Evolutionary conservation across 352 stramenopile genomes (phyloP).

Genomic region (Peronospora belbahrii): DNA sequence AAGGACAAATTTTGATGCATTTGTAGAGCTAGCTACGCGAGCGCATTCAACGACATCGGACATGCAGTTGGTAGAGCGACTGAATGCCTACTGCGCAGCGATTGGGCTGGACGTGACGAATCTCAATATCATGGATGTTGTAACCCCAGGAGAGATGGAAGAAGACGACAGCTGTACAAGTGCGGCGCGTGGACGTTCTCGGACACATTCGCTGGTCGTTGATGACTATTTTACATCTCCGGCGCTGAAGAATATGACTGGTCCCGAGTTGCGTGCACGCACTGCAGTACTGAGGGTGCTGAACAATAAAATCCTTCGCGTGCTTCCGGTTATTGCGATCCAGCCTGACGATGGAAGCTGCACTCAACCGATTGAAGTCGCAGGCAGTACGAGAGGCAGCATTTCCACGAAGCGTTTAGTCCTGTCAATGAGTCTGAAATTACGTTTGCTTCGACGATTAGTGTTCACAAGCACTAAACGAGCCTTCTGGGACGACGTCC

Average conservation of each 20-base stretch:
- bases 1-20: constrained; percentile 41
- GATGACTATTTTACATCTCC: constrained; percentile 72
- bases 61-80: constrained; percentile 77
- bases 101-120: constrained; percentile 82
- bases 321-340: constrained; percentile 78
- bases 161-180: constrained; percentile 5
- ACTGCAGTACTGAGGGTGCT: constrained; percentile 89
- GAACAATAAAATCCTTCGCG: constrained; percentile 85
- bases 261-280: constrained; percentile 79
- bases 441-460: constrained; percentile 63
- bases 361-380: constrained; percentile 48
- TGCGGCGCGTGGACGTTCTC: constrained; percentile 11
- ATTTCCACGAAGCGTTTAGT: constrained; percentile 13
- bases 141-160: constrained; percentile 30
- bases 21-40: constrained; percentile 55
- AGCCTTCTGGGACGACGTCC: constrained; percentile 90
- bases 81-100: constrained; percentile 76
- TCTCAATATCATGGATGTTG: constrained; percentile 54
- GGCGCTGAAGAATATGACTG: constrained; percentile 47
- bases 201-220: constrained; percentile 40
- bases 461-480: constrained; percentile 90
- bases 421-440: constrained; percentile 68
- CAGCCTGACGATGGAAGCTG: constrained; percentile 40
- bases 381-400: not conserved
- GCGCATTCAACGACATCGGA: constrained; percentile 56